Percentiles rank a stretch among this genome's conserved stretches.
phyloP scores from a whole-genome alignment of 345 rosid species.

The Gossypioides kirkii region DNA sequence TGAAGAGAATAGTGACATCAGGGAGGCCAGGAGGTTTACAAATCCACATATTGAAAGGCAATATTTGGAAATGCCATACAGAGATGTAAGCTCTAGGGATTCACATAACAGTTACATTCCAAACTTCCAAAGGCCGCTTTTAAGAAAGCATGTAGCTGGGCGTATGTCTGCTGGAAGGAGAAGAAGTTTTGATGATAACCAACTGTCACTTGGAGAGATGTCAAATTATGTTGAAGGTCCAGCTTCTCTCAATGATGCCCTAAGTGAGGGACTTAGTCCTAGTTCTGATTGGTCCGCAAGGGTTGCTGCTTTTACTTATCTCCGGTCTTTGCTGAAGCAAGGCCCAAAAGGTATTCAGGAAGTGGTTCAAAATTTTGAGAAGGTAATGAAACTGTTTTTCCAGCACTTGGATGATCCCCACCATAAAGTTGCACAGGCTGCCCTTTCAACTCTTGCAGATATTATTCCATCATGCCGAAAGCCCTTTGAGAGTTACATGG shows the following conservation, averaged over 20 bases:
- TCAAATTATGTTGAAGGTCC: conserved; percentile 77
- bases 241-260: conserved; percentile 81
- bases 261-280: conserved; percentile 83
- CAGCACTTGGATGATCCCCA: conserved; percentile 99
- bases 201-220: conserved; percentile 75
- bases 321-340: conserved; percentile 80
- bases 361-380: conserved; percentile 89
- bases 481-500: conserved; percentile 98
- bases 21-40: conserved; percentile 63
- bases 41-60: conserved; percentile 63
- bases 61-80: conserved; percentile 52
- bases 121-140: conserved; percentile 94
- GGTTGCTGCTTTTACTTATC: conserved; percentile 90
- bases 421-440: conserved; percentile 99
- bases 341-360: conserved; percentile 96
- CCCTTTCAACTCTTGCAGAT: conserved; percentile 92
- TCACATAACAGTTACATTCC: conserved; percentile 74
- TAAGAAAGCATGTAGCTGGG: conserved; percentile 76
- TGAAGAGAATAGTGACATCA: conserved; percentile 62
- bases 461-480: conserved; percentile 91
- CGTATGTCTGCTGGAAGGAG: conserved; percentile 85
- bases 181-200: conserved; percentile 92
- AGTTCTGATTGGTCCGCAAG: conserved; percentile 97
- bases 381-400: conserved; percentile 96
- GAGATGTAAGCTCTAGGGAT: conserved; percentile 63